Evolutionary conservation across 371 early-diverging fungal species (phyloP).

Genomic region (Mortierella sp.): DNA sequence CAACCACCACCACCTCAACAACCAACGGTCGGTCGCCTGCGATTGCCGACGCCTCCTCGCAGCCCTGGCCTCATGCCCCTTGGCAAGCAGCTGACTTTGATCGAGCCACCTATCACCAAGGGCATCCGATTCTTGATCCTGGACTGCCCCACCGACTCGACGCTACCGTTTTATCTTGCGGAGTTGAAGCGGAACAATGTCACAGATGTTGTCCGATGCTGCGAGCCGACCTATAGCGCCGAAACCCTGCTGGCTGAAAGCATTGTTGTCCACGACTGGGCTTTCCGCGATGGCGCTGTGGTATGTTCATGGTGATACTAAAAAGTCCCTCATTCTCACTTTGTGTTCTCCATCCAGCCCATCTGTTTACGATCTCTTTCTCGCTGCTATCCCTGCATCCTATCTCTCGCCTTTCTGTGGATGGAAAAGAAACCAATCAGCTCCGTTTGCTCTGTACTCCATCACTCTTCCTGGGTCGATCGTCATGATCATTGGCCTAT

Average conservation of each 20-base stretch:
- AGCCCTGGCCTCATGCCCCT: constrained; percentile 56
- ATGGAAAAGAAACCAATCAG: too few species aligned
- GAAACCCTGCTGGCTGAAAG: constrained; percentile 67
- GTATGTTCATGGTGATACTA: constrained; percentile 55
- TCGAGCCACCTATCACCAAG: constrained; percentile 63
- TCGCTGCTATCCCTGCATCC: neutral
- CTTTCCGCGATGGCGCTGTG: constrained; percentile 85
- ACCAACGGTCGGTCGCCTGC: constrained; percentile 36
- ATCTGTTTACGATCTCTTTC: constrained; percentile 6
- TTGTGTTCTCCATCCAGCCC: neutral
- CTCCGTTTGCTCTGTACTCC: too few species aligned
- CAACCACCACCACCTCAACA: neutral
- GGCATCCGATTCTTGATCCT: constrained; percentile 86
- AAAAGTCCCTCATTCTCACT: neutral
- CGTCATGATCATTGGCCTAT: too few species aligned
- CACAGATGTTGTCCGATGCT: constrained; percentile 88
- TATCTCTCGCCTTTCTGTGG: too few species aligned
- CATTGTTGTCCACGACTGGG: constrained; percentile 82
- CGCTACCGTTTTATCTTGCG: constrained; percentile 78
- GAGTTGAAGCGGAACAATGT: constrained; percentile 79
- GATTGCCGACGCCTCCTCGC: constrained; percentile 53
- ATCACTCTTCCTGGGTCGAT: too few species aligned
- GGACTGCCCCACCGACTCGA: constrained; percentile 90
- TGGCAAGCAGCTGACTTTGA: constrained; percentile 67
- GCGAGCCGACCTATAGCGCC: constrained; percentile 88